Percentiles rank a stretch among this genome's conserved stretches.
phyloP scores from a whole-genome alignment of 148 eudicot species.

The Drosera capensis region DNA sequence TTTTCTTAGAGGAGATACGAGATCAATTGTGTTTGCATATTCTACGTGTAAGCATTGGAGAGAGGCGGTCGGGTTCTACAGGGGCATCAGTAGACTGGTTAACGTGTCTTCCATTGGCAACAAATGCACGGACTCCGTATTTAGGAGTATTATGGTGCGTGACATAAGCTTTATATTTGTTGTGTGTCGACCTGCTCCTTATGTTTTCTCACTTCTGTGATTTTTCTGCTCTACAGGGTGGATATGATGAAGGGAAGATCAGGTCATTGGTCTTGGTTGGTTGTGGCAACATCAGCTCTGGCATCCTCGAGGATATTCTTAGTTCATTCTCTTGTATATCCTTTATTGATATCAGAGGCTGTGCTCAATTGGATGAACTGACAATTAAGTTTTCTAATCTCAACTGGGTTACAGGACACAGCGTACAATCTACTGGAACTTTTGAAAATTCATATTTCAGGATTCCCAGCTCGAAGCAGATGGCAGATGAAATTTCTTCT shows the following conservation, averaged over 20 bases:
- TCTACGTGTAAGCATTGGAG: slow-evolving; percentile 88
- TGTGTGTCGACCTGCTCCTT: background rate
- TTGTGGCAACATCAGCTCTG: slow-evolving; percentile 52
- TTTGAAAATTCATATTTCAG: slow-evolving; percentile 15
- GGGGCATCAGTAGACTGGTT: slow-evolving; percentile 39
- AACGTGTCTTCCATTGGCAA: slow-evolving; percentile 51
- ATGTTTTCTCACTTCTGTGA: background rate
- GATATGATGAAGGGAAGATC: slow-evolving; percentile 55
- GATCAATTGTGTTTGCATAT: slow-evolving; percentile 47
- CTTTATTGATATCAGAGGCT: slow-evolving; percentile 74
- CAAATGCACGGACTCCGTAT: slow-evolving; percentile 43
- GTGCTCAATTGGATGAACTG: slow-evolving; percentile 72
- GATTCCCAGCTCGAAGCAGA: slow-evolving; percentile 36
- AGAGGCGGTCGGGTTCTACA: slow-evolving; percentile 48
- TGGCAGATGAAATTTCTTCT: slow-evolving; percentile 28
- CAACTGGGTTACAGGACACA: slow-evolving; percentile 45
- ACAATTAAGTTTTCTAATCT: slow-evolving; percentile 47
- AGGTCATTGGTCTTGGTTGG: slow-evolving; percentile 61
- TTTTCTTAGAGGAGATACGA: slow-evolving; percentile 67
- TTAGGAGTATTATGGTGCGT: slow-evolving; percentile 52
- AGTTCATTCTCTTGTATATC: slow-evolving; percentile 46
- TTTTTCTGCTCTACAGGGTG: slow-evolving; percentile 43
- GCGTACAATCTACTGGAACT: background rate
- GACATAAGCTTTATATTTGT: background rate
- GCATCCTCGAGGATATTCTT: slow-evolving; percentile 56